These are phyloP conservation scores for Pichia inconspicua DNA, from an alignment of 1,139 yeast genomes.

Conservation along the genomic window DNA sequence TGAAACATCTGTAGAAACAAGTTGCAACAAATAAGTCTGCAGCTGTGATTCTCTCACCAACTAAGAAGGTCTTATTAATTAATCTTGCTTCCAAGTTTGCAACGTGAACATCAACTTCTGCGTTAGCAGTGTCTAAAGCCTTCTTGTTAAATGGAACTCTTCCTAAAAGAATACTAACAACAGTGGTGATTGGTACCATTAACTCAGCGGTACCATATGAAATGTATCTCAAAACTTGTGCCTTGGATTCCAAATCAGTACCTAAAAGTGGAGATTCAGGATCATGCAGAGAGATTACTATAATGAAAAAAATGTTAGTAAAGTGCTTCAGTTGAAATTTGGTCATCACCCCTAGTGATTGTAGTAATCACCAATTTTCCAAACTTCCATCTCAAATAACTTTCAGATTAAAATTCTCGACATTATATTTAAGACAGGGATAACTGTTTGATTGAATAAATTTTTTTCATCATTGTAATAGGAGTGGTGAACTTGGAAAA, in stretches of 20 bases:
- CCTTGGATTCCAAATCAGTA: slow-evolving; percentile 56
- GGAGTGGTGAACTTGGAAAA: neutral
- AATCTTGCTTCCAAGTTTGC: slow-evolving; percentile 54
- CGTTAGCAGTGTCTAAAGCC: slow-evolving; percentile 47
- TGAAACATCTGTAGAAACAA: slow-evolving; percentile 56
- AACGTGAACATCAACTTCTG: slow-evolving; percentile 31
- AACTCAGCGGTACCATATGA: slow-evolving; percentile 75
- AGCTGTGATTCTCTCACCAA: slow-evolving; percentile 78
- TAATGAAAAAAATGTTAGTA: slow-evolving; percentile 7
- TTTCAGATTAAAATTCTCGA: slow-evolving; percentile 57
- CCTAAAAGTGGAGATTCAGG: slow-evolving; percentile 31
- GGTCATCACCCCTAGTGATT: neutral
- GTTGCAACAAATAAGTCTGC: slow-evolving; percentile 75
- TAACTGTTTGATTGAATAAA: slow-evolving; percentile 58
- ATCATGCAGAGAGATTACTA: slow-evolving; percentile 31
- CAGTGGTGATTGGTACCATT: slow-evolving; percentile 35
- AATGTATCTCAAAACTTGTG: slow-evolving; percentile 70
- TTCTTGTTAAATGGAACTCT: slow-evolving; percentile 73
- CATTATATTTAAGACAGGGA: slow-evolving; percentile 87
- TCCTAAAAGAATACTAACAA: slow-evolving; percentile 41
- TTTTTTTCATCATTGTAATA: slow-evolving; percentile 45
- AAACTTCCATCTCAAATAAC: neutral
- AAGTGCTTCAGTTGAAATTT: neutral
- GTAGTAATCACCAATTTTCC: no score
- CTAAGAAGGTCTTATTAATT: slow-evolving; percentile 73